Evolutionary conservation across 2,329 filamentous ascomycete species (phyloP), one percentile per base, ranked within the genome.

Genomic region (Chrysoporthe deuterocubensis): DNA sequence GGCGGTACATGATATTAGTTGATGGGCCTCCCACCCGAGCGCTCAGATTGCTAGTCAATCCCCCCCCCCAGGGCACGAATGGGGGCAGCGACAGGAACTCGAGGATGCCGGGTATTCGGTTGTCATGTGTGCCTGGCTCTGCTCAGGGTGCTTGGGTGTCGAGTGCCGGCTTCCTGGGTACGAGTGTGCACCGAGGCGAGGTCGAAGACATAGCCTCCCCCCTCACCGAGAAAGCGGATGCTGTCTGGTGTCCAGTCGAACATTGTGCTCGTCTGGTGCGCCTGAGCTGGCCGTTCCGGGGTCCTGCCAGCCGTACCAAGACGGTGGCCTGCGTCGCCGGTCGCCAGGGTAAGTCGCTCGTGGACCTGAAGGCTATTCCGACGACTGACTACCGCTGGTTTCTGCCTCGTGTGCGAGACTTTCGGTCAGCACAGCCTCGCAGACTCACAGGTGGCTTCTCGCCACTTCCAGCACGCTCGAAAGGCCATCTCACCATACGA

Each of bases 401-500:
- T 54, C 21, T 32, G 50, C 21, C 50, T 32, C 11, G 21, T 54
- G 21, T 32, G 50, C 13, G 13, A 21, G 8, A 54, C 26, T 21
- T 21, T 54, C 50, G 50, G 21, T 54, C 21, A 54, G 50, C 50
- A 54, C 26, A 54, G 21, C 50, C 50, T 54, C 21, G 21, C 50
- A 32, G 21, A 13, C 21, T 14, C 21, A 52, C n/a, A 21, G n/a
- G 3, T 46, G 11, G 44, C 13, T 46, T 16, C 6, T 13, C 44
- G 13, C 44, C 44, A 14, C 44, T 13, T n/a, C 13, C 44, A 46
- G 44, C 44, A 46, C 11, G 18, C 4, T 16, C 13, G 14, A 13
- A 54, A 8, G 26, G 57, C 40, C n/a, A 57, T n/a, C 34, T 34
- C 34, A 40, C 40, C 32, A 57, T 18, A 57, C 34, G 54, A 57